Percentiles rank a stretch among this genome's conserved stretches.
These are phyloP conservation scores for Marasmius tenuissimus DNA, from an alignment of 1,284 basidiomycete species.

Conservation along the genomic window DNA sequence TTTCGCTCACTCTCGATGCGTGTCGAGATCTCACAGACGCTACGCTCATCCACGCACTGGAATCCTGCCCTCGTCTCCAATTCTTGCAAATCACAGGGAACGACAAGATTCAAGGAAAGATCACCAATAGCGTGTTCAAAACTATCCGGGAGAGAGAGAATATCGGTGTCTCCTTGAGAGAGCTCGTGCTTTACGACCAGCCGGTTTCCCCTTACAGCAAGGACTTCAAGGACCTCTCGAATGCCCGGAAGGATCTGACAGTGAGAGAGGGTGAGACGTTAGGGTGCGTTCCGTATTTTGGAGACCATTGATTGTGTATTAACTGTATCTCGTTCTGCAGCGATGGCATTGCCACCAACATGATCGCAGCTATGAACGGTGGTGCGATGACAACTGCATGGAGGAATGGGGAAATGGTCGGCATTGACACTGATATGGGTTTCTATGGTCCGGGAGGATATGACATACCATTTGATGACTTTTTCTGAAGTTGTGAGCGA, in stretches of 20 bases:
- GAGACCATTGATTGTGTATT: background rate
- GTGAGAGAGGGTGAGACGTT: constrained; percentile 8
- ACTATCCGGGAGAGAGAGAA: constrained; percentile 1
- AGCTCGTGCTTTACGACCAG: constrained; percentile 8
- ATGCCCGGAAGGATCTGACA: background rate
- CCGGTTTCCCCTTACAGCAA: background rate
- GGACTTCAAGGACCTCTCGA: background rate
- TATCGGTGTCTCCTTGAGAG: constrained; percentile 5
- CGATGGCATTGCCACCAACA: constrained; percentile 7
- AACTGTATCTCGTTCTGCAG: background rate
- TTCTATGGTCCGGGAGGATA: background rate
- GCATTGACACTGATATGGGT: constrained; percentile 1
- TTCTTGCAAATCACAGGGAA: constrained; percentile 10
- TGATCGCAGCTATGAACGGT: constrained; percentile 10
- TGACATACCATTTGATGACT: background rate
- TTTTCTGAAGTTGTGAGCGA: no score
- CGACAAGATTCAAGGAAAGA: constrained; percentile 4
- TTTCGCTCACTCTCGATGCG: constrained; percentile 4
- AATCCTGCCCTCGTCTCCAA: constrained; percentile 6
- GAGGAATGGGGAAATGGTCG: constrained; percentile 4
- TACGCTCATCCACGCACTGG: constrained; percentile 3
- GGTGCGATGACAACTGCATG: constrained; percentile 1
- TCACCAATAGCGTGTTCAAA: background rate
- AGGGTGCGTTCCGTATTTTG: background rate
- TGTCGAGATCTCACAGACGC: constrained; percentile 1